Percentiles rank a stretch among this genome's conserved stretches.
Evolutionary conservation across 164 flowering plant genomes (phyloP).

Genomic region (Tetrastigma voinierianum): DNA sequence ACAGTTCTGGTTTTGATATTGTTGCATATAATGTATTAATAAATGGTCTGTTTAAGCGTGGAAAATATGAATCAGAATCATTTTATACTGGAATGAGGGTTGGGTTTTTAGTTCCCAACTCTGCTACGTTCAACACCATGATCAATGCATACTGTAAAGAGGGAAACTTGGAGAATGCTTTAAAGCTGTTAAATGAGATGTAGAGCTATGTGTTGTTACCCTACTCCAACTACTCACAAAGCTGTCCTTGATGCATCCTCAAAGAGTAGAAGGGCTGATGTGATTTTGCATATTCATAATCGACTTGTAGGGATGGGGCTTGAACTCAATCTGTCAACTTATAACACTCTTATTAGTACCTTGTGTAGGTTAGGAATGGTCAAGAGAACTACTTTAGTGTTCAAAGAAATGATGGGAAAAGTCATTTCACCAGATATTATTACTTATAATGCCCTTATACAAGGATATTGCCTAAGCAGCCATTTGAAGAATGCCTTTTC

Average conservation of each 20-base stretch:
- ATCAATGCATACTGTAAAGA: constrained; percentile 56
- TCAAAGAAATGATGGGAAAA: constrained; percentile 52
- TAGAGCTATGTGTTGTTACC: constrained; percentile 46
- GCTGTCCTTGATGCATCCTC: constrained; percentile 58
- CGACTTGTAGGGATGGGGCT: constrained; percentile 62
- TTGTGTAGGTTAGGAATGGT: constrained; percentile 84
- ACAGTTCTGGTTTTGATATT: constrained; percentile 54
- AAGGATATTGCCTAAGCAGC: constrained; percentile 64
- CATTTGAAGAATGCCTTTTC: constrained; percentile 54
- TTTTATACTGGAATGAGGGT: constrained; percentile 43
- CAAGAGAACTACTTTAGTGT: constrained; percentile 46
- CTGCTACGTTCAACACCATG: constrained; percentile 67
- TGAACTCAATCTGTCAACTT: constrained; percentile 34
- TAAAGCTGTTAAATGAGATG: constrained; percentile 63
- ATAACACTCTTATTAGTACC: constrained; percentile 55
- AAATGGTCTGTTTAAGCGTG: constrained; percentile 62
- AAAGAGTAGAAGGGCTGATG: constrained; percentile 39
- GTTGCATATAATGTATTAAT: constrained; percentile 73
- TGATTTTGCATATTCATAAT: constrained; percentile 57
- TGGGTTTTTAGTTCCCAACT: constrained; percentile 65
- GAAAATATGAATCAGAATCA: constrained; percentile 51
- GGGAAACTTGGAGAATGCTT: constrained; percentile 63
- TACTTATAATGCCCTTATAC: constrained; percentile 74
- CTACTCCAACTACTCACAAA: constrained; percentile 44
- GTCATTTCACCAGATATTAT: constrained; percentile 54